phyloP scores from a whole-genome alignment of 768 basidiomycete genomes.

The Hirschioporus abietinus region DNA sequence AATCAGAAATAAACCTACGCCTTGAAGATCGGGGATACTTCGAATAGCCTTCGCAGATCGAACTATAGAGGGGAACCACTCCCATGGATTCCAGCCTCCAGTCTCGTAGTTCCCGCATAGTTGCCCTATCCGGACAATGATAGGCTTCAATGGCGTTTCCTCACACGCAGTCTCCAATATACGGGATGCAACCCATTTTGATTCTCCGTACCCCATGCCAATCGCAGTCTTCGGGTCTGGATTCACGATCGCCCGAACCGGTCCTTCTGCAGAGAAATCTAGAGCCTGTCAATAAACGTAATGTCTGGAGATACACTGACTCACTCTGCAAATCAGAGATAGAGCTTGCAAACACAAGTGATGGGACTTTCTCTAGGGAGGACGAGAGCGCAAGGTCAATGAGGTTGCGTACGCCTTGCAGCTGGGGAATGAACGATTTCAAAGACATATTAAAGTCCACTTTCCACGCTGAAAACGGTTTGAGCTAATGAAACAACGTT shows the following conservation, averaged over 20 bases:
- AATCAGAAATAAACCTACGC: too few relatives aligned
- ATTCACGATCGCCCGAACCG: slow-evolving; percentile 24
- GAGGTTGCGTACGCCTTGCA: slow-evolving; percentile 27
- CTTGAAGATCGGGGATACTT: too few relatives aligned
- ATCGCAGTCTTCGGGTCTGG: slow-evolving; percentile 23
- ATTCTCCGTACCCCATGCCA: slow-evolving; percentile 33
- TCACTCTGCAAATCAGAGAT: slow-evolving; percentile 1
- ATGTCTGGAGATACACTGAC: background rate
- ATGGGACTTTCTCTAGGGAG: background rate
- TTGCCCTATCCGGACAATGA: slow-evolving; percentile 14
- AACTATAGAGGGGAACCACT: slow-evolving; percentile 13
- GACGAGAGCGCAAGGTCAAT: slow-evolving; percentile 28
- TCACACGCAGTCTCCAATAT: slow-evolving; percentile 19
- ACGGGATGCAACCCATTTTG: slow-evolving; percentile 38
- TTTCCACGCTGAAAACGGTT: slow-evolving; percentile 27
- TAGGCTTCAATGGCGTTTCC: slow-evolving; percentile 8
- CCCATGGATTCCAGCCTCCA: slow-evolving; percentile 13
- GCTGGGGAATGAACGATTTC: slow-evolving; percentile 23
- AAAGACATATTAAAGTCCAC: slow-evolving; percentile 34
- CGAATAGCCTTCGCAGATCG: too few relatives aligned
- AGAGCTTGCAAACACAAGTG: slow-evolving; percentile 11
- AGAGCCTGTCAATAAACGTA: background rate
- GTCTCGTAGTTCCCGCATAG: slow-evolving; percentile 8
- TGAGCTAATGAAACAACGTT: background rate
- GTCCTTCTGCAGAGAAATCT: background rate